Conservation (phyloP, 2,329 filamentous ascomycete species). For the Talaromyces rugulosus region DNA sequence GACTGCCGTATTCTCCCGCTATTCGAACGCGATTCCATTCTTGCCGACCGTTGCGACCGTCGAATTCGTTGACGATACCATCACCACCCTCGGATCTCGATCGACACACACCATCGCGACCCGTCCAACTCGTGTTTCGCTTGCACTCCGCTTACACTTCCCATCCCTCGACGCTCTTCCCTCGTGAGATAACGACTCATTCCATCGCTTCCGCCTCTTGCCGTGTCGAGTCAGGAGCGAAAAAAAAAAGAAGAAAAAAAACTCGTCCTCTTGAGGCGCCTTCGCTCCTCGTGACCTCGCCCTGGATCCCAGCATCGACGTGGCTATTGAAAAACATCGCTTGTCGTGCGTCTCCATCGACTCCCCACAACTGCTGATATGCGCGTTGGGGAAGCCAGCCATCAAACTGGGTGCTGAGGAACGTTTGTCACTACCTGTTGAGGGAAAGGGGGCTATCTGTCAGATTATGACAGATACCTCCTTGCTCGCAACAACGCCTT, state of each 20-base stretch:
- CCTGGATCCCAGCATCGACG: constrained; percentile 3
- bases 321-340: constrained; percentile 13
- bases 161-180: background rate
- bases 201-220: constrained; percentile 1
- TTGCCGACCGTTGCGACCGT: constrained; percentile 1
- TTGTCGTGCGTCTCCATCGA: constrained; percentile 19
- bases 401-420: constrained; percentile 16
- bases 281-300: background rate
- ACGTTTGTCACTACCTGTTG: constrained; percentile 13
- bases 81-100: background rate
- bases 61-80: background rate
- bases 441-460: constrained; percentile 44
- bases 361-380: constrained; percentile 15
- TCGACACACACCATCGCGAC: constrained; percentile 2
- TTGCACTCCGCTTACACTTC: background rate
- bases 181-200: background rate
- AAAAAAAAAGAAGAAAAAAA: background rate
- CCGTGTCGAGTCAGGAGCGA: background rate
- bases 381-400: constrained; percentile 11
- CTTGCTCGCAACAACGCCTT: constrained; percentile 46
- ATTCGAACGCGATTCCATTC: constrained; percentile 11
- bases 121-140: background rate
- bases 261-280: constrained; percentile 1
- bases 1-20: constrained; percentile 15
- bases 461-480: constrained; percentile 54